Evolutionary conservation across 2,329 filamentous ascomycete genomes (phyloP).

Genomic region (Fusarium drepaniforme): DNA sequence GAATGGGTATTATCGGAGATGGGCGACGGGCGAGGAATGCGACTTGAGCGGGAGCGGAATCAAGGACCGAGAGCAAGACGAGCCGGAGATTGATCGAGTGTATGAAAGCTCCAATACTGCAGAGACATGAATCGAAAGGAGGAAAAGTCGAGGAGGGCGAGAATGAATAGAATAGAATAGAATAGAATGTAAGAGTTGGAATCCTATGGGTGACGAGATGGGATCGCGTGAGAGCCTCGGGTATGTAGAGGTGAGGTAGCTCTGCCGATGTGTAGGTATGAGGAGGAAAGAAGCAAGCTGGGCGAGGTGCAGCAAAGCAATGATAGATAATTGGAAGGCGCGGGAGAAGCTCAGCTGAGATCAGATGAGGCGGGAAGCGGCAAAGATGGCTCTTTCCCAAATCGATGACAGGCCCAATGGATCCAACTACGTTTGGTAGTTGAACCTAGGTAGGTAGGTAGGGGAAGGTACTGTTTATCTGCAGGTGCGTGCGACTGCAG

Average conservation of each 20-base stretch:
- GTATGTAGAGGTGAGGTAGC: slow-evolving; percentile 16
- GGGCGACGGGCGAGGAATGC: slow-evolving; percentile 17
- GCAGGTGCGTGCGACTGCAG: slow-evolving; percentile 7
- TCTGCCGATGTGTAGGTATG: not conserved
- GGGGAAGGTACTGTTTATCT: slow-evolving; percentile 10
- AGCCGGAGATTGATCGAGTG: slow-evolving; percentile 23
- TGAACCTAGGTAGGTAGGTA: not conserved
- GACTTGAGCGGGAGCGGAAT: slow-evolving; percentile 28
- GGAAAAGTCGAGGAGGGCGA: not conserved
- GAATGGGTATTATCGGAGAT: slow-evolving; percentile 2
- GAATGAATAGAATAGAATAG: not conserved
- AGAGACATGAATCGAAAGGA: slow-evolving; percentile 39
- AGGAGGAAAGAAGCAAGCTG: slow-evolving; percentile 30
- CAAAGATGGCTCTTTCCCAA: slow-evolving; percentile 21
- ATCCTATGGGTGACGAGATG: slow-evolving; percentile 28
- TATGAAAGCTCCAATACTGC: slow-evolving; percentile 42
- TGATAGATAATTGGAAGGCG: slow-evolving; percentile 3
- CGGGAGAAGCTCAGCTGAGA: slow-evolving; percentile 23
- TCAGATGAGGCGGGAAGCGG: slow-evolving; percentile 20
- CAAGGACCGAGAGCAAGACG: slow-evolving; percentile 19
- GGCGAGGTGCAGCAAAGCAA: not conserved
- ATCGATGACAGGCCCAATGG: slow-evolving; percentile 5
- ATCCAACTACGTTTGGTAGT: not conserved
- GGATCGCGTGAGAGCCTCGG: slow-evolving; percentile 26
- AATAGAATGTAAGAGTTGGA: not conserved